Base-by-base conservation (phyloP, 1,284 basidiomycete species). In the Malassezia vespertilionis region DNA sequence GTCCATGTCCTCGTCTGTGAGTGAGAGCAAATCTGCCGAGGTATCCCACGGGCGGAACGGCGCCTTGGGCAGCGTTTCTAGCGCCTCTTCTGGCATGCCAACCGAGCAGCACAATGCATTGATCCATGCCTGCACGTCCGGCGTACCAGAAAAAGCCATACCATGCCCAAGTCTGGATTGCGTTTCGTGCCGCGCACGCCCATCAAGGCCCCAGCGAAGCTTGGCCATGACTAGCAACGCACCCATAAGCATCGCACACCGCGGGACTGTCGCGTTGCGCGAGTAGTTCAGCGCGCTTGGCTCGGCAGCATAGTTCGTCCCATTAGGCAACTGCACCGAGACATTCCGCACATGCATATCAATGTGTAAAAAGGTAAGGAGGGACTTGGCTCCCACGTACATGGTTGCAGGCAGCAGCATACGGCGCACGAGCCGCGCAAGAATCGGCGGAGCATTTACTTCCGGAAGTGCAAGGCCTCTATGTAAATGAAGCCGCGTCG, bases 391-490 rank as follows among this genome's bases (percentile, higher is more conserved):
- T 0, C 48, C 56, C 4, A 57, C 55, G 22, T 65, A 65, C 26
- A 65, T 56, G 1, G 58, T 53, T 86, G 88, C 82, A 33, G 80
- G 82, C 24, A 86, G 82, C 36, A 81, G 78, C 50, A 91, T 74
- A 11, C 74, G 74, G 41, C 79, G 76, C 6, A 82, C 76, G 1
- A 82, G 75, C n/a, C 83, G 77, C 84, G 86, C 90, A 22, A 89
- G 75, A 18, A 90, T 72, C 1, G 84, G 84, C 5, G 80, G 79
- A 3, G 78, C 77, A 61, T 93, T 93, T 54, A 79, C 73, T 63
- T 86, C 82, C 0, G 87, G 87, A 6, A 82, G 80, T 34, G 72
- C 70, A n/a, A 90, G 71, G 7, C 76, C 78, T 65, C 52, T 61
- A 6, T 51, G 46, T 79, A 82, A 63, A 38, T 79, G 73, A 51